Base-by-base conservation (phyloP, 257 asterid genomes). In the Solanum habrochaites region DNA sequence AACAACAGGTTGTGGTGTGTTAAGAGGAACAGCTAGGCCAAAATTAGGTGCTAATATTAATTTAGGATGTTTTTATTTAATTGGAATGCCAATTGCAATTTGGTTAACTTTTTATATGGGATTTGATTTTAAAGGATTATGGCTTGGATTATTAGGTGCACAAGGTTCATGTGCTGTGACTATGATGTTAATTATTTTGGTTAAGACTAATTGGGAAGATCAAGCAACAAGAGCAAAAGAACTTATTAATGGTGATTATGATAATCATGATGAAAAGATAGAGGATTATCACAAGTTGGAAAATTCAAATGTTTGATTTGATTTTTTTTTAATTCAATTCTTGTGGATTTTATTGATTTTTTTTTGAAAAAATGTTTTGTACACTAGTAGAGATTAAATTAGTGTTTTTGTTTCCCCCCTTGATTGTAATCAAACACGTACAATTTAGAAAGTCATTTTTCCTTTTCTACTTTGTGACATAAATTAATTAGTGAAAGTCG, bases 101-200 rank as follows among this genome's bases (percentile, higher is more conserved):
- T 88, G 90, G 75, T 39, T 89, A 73, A 86, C 88, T 10, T 91
- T 91, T 69, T 88, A n/a, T 32, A 3, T 82, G 73, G 91, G 91
- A 15, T 91, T 49, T 75, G 90, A 91, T 70, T 91, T 89, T 43
- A 52, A 78, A 23, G 93, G 93, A 11, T 88, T 91, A 3, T 91
- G 93, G 93, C 25, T 91, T 7, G 93, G 93, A 75, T 66, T 91
- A 18, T 72, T 91, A 87, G 93, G 89, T 3, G 93, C 93, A n/a
- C 93, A 91, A 72, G 88, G 85, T 14, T 88, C 91, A 9, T 91
- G 93, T 78, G 93, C 91, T 3, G 32, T 89, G 86, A 81, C 90
- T 42, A 91, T 91, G 93, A 47, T 91, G 82, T 14, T 91, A 27
- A 80, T 80, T 3, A 86, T 88, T 60, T 81, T 91, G 88, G 29